Evolutionary conservation across 345 rosid genomes (phyloP), one percentile per base, ranked within the genome.

Genomic region (Lepidium sativum): DNA sequence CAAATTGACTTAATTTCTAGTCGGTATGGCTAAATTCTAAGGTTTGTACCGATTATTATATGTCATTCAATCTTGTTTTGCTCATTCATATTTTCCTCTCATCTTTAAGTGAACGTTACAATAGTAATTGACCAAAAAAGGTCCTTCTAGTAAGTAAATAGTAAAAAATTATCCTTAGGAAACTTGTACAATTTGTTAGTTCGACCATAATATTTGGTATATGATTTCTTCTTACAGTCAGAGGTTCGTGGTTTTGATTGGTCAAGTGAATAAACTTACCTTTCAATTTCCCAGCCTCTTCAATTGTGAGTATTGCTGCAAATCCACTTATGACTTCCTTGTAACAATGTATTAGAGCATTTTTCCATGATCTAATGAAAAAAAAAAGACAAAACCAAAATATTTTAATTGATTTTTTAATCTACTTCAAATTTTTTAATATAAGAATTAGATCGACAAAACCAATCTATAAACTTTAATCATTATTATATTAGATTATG

Each of bases 301-400:
- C 60, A 59, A 15, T 9, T 4, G 73, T 69, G 29, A 69, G 66
- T 18, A 15, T 13, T 31, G 73, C 66, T 9, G 73, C 60, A 59
- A 69, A 69, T 12, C 73, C 73, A 27, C 64, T 38, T 0, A 13
- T 18, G 21, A 41, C 14, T 33, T 50, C 8, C 31, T 40, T n/a
- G 53, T 59, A 69, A 67, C 73, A 69, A 60, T 40, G 33, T 32
- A 18, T 1, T 31, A 51, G 25, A 40, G 27, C 60, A 29, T 51
- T 18, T 40, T 69, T 20, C 33, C 60, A 12, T 7, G 52, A 42
- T 25, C 73, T 69, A 33, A n/a, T 41, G 6, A 21, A 1, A 38
- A 52, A 33, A 50, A 58, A 67, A 7, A 2, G 2, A n/a, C n/a
- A n/a, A n/a, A n/a, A n/a, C n/a, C n/a, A n/a, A n/a, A n/a, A n/a